phyloP scores from a whole-genome alignment of 306 rosid species.

The Cucumis sativus region DNA sequence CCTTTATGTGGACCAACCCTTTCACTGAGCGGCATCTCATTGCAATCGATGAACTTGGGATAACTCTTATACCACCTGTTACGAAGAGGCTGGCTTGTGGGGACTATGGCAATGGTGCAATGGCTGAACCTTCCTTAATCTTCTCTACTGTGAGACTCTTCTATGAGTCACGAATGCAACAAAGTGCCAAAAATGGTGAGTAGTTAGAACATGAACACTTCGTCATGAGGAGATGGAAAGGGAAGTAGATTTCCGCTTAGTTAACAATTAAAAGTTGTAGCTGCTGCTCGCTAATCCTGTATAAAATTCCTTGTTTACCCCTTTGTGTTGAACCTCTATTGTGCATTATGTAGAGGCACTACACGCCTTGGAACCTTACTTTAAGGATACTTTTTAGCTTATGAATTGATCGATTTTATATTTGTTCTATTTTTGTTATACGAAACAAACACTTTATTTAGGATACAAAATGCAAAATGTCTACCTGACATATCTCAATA shows the following conservation, averaged over 20 bases:
- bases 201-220: not conserved
- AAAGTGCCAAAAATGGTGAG: conserved; percentile 17
- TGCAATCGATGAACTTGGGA: conserved; percentile 58
- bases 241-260: not conserved
- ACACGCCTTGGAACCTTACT: not conserved
- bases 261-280: not conserved
- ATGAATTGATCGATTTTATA: not conserved
- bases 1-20: conserved; percentile 59
- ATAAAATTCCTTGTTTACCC: not conserved
- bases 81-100: conserved; percentile 65
- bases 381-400: not conserved
- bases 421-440: not conserved
- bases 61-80: conserved; percentile 59
- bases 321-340: not conserved
- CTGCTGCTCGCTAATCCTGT: not conserved
- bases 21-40: conserved; percentile 51
- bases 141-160: conserved; percentile 79
- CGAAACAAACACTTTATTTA: too few relatives aligned
- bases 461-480: too few relatives aligned
- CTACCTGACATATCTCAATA: too few relatives aligned
- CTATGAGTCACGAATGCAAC: conserved; percentile 43
- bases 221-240: not conserved
- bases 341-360: conserved; percentile 4
- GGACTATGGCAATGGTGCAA: conserved; percentile 92
- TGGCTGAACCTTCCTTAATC: conserved; percentile 86